Base-by-base conservation (phyloP, 2,329 filamentous ascomycete species). In the Hypoxylon sp. region DNA sequence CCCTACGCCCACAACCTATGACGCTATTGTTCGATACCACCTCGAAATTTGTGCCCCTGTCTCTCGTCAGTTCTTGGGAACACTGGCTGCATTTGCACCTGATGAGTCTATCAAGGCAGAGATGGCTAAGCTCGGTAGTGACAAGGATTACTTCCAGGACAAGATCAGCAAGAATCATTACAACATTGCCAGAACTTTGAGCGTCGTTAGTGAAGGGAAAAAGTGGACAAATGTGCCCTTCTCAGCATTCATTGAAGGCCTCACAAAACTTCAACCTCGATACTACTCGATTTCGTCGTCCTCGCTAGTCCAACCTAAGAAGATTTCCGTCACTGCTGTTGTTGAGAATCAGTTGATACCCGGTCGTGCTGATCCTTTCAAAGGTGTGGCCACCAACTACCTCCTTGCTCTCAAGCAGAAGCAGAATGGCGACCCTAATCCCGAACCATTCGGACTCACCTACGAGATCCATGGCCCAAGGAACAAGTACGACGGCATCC, bases 261-360 rank as follows among this genome's bases (percentile, higher is more conserved):
- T 99, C 69, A 93, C 91, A 82, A 98, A 98, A 85, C 90, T 99
- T 63, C 96, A 99, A 81, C 95, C 96, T 42, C 93, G 96, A 54
- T 99, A 98, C 86, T 99, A 99, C 85, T 99, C 97, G 54, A 99
- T 99, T 80, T 99, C 96, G 1, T 99, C 97, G 0, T 98, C 96
- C 0, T 98, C 96, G 5, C 81, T 94, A 8, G 94, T 97, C 14
- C 94, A 99, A 79, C 94, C 96, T 79, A 91, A 97, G 82, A 95
- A 94, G 84, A 94, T 99, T 73, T 93, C 96, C 67, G 92, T 99
- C 76, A 99, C 96, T 14, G 95, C 95, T 63, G 92, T 98, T 44
- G 95, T 99, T 66, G 96, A 98, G 80, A 93, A 91, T 11, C 87
- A 94, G 74, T 83, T 88, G 66, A 88, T 97, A 71, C 90, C 94